A percentile compares a stretch with the other conserved stretches of the same genome.
Evolutionary conservation across 2,329 filamentous ascomycete genomes (phyloP).

Genomic region (Berkeleyomyces basicola): DNA sequence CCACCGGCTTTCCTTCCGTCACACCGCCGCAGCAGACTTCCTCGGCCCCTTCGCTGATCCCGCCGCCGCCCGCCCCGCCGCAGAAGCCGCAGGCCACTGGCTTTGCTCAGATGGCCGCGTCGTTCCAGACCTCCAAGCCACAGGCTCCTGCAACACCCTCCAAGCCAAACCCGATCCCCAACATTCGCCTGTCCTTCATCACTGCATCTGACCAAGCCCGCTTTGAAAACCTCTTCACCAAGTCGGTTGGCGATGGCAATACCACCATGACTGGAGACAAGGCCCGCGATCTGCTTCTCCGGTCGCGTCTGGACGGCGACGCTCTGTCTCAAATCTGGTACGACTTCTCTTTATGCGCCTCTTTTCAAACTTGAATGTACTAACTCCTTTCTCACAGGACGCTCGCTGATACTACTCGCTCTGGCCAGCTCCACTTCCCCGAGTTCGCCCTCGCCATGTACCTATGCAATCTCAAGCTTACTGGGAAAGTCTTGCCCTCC

Average conservation of each 20-base stretch:
- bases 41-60: conserved; percentile 20
- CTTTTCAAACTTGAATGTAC: not conserved
- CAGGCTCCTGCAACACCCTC: conserved; percentile 28
- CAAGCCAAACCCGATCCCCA: conserved; percentile 67
- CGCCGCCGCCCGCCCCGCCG: conserved; percentile 37
- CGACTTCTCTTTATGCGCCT: conserved; percentile 15
- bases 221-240: conserved; percentile 96
- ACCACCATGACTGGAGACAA: conserved; percentile 85
- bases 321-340: conserved; percentile 88
- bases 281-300: conserved; percentile 71
- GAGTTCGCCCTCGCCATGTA: conserved; percentile 98
- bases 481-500: conserved; percentile 63
- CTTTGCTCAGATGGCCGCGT: conserved; percentile 50
- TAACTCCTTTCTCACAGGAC: conserved; percentile 40
- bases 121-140: conserved; percentile 38
- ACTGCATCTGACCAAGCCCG: conserved; percentile 88
- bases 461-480: conserved; percentile 83
- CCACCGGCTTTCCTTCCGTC: conserved; percentile 29
- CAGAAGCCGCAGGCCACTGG: conserved; percentile 51
- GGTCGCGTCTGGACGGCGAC: conserved; percentile 75
- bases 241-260: conserved; percentile 68
- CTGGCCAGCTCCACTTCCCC: conserved; percentile 88
- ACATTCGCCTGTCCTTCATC: conserved; percentile 87
- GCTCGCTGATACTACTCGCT: conserved; percentile 86
- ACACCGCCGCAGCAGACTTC: conserved; percentile 34